Conservation (phyloP, 768 basidiomycete species). For the Leucosporidium scottii region DNA sequence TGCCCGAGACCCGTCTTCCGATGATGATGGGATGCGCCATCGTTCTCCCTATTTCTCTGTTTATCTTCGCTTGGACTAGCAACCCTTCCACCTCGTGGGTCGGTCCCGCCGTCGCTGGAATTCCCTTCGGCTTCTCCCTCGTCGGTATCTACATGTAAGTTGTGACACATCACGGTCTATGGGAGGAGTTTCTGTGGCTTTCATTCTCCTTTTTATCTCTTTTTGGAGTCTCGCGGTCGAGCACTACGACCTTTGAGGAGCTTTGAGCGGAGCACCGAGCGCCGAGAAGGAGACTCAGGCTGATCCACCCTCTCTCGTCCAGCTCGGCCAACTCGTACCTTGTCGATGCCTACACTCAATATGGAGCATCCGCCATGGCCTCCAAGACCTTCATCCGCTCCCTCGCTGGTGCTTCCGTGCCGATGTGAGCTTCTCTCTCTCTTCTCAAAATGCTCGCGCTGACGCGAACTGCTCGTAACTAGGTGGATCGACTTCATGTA, state of each 20-base stretch:
- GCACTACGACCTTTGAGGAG: too few relatives aligned
- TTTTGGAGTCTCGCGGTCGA: too few relatives aligned
- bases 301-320: background rate
- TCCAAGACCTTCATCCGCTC: constrained; percentile 38
- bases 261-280: too few relatives aligned
- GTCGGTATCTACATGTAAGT: constrained; percentile 37
- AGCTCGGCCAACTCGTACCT: constrained; percentile 5
- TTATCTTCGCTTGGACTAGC: constrained; percentile 41
- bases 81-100: constrained; percentile 38
- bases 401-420: constrained; percentile 36
- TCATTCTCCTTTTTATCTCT: too few relatives aligned
- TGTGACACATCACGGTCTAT: constrained; percentile 31
- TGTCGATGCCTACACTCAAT: constrained; percentile 11
- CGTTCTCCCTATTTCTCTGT: constrained; percentile 40
- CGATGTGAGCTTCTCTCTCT: constrained; percentile 18
- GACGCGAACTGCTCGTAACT: too few relatives aligned
- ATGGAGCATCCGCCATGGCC: constrained; percentile 35
- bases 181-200: too few relatives aligned
- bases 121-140: constrained; percentile 33
- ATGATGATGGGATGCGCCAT: constrained; percentile 39
- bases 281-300: too few relatives aligned
- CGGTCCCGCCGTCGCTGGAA: constrained; percentile 30
- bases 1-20: constrained; percentile 36
- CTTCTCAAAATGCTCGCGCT: too few relatives aligned
- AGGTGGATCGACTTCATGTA: too few relatives aligned